Percentiles rank a stretch among this genome's conserved stretches.
phyloP scores from a whole-genome alignment of 768 basidiomycete species.

The Serendipita indica region DNA sequence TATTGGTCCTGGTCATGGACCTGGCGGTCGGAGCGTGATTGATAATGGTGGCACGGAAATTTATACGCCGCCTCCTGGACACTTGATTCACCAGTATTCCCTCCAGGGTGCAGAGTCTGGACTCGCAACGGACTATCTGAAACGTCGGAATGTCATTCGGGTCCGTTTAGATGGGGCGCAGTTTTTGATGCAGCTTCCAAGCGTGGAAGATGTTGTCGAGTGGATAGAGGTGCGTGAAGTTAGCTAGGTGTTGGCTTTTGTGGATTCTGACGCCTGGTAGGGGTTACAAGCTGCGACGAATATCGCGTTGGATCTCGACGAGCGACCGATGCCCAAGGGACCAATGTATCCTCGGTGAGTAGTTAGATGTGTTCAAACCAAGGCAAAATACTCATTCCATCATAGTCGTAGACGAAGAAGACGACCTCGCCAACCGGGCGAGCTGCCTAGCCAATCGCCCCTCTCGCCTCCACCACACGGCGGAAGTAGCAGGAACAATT shows the following conservation, averaged over 20 bases:
- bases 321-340: conserved; percentile 81
- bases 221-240: conserved; percentile 74
- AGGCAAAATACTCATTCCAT: neutral
- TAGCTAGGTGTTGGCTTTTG: neutral
- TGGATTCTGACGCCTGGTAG: conserved; percentile 24
- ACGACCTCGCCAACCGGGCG: neutral
- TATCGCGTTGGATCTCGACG: conserved; percentile 82
- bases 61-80: neutral
- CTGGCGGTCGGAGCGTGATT: neutral
- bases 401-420: neutral
- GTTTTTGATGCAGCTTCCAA: conserved; percentile 80
- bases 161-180: conserved; percentile 90
- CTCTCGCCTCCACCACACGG: neutral
- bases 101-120: conserved; percentile 89
- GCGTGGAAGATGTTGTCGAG: conserved; percentile 71
- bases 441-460: conserved; percentile 3
- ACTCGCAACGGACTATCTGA: conserved; percentile 84
- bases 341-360: conserved; percentile 67
- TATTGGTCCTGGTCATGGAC: conserved; percentile 8
- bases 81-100: conserved; percentile 54
- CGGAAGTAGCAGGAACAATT: no score
- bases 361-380: neutral
- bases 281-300: conserved; percentile 85
- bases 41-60: conserved; percentile 6
- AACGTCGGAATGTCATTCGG: conserved; percentile 86